Percentiles rank a stretch among this genome's conserved stretches.
These are phyloP conservation scores for Fraxinus baroniana DNA, from an alignment of 305 asterid species.

Conservation along the genomic window DNA sequence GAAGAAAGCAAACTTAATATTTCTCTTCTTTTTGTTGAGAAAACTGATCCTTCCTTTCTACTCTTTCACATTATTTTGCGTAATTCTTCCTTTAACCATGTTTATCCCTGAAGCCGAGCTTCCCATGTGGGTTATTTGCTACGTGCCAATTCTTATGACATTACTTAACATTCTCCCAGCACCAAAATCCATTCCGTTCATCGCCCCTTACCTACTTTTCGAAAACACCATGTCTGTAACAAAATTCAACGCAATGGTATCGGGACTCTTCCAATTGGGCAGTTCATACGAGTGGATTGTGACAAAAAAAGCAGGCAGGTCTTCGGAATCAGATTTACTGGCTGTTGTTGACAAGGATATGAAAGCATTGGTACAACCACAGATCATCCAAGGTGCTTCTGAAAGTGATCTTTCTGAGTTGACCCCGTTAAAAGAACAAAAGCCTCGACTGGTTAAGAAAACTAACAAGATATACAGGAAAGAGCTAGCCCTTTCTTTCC, in stretches of 20 bases:
- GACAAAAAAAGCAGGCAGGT: slow-evolving; percentile 61
- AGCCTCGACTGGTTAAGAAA: slow-evolving; percentile 31
- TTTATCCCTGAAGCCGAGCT: slow-evolving; percentile 63
- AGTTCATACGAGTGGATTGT: slow-evolving; percentile 74
- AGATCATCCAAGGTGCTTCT: slow-evolving; percentile 38
- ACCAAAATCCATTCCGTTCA: slow-evolving; percentile 62
- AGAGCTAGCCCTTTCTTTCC: slow-evolving; percentile 63
- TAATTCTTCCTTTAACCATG: slow-evolving; percentile 64
- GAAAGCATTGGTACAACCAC: slow-evolving; percentile 26
- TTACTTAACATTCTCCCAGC: slow-evolving; percentile 50
- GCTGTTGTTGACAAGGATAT: slow-evolving; percentile 41
- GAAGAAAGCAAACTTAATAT: slow-evolving; percentile 64
- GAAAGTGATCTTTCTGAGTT: slow-evolving; percentile 38
- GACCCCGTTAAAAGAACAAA: slow-evolving; percentile 26
- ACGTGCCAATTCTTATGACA: slow-evolving; percentile 58
- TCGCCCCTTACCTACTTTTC: slow-evolving; percentile 65
- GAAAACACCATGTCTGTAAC: slow-evolving; percentile 74
- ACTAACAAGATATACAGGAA: slow-evolving; percentile 60
- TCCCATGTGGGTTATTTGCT: slow-evolving; percentile 61
- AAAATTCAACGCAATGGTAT: slow-evolving; percentile 67
- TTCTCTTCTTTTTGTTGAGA: slow-evolving; percentile 58
- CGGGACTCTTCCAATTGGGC: slow-evolving; percentile 62
- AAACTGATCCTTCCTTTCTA: slow-evolving; percentile 67
- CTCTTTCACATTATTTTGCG: slow-evolving; percentile 63
- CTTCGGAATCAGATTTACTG: slow-evolving; percentile 52